A percentile compares a stretch with the other conserved stretches of the same genome.
Evolutionary conservation across 2,329 filamentous ascomycete species (phyloP).

Genomic region (Penicillium sp.): DNA sequence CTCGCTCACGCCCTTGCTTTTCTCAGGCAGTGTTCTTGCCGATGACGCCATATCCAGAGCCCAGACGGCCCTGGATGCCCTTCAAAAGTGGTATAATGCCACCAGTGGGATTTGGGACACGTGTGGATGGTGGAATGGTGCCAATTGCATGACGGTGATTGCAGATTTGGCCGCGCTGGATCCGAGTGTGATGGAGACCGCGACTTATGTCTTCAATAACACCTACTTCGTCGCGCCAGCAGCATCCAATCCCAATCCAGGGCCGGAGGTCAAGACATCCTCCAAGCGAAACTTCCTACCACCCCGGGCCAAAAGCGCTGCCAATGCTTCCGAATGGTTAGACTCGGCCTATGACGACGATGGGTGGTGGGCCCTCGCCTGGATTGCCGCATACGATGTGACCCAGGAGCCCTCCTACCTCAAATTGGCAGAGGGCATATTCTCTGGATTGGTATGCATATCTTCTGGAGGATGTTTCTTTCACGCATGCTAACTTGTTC

Average conservation of each 20-base stretch:
- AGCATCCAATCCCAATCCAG: slow-evolving; percentile 20
- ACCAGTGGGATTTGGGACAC: slow-evolving; percentile 62
- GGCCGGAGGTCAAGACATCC: slow-evolving; percentile 13
- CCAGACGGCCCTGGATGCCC: slow-evolving; percentile 37
- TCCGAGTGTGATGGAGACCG: slow-evolving; percentile 32
- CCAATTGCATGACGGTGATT: slow-evolving; percentile 63
- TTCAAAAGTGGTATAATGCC: slow-evolving; percentile 62
- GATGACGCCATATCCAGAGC: slow-evolving; percentile 17
- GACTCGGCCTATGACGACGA: slow-evolving; percentile 52
- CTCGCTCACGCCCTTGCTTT: slow-evolving; percentile 8
- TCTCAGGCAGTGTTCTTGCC: slow-evolving; percentile 9
- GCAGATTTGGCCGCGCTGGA: slow-evolving; percentile 52
- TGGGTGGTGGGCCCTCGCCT: slow-evolving; percentile 54
- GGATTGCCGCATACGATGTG: slow-evolving; percentile 56
- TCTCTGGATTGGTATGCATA: slow-evolving; percentile 42
- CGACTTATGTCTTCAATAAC: slow-evolving; percentile 44
- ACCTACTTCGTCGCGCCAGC: slow-evolving; percentile 35
- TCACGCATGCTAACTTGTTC: background rate
- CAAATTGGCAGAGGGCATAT: slow-evolving; percentile 49
- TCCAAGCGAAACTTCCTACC: slow-evolving; percentile 8
- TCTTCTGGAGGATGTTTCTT: background rate
- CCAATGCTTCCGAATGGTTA: slow-evolving; percentile 27
- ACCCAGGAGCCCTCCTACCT: slow-evolving; percentile 48
- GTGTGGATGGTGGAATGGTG: slow-evolving; percentile 71
- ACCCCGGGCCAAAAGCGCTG: slow-evolving; percentile 6